These are phyloP conservation scores for Debaryomyces robertsiae DNA, from an alignment of 1,139 yeast species.

Conservation along the genomic window DNA sequence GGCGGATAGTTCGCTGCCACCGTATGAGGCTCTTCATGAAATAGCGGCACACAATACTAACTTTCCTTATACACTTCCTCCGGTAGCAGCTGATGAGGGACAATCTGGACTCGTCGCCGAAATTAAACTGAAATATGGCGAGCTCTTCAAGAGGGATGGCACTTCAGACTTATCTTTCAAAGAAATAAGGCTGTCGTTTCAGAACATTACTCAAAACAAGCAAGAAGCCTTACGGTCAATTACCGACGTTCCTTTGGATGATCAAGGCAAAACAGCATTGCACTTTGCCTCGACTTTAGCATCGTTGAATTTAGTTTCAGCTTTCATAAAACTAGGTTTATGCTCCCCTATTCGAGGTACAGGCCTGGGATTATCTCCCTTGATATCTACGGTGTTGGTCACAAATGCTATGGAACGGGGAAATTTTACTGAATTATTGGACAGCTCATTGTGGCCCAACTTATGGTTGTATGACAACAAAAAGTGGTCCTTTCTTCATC, in stretches of 20 bases:
- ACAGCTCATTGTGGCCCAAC: conserved; percentile 40
- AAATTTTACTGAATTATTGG: conserved; percentile 37
- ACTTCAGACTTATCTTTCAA: conserved; percentile 34
- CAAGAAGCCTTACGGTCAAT: conserved; percentile 14
- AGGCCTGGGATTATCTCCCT: conserved; percentile 42
- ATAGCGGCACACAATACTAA: conserved; percentile 40
- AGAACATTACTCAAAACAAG: conserved; percentile 21
- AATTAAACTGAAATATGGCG: conserved; percentile 52
- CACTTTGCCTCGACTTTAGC: conserved; percentile 52
- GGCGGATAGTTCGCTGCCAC: neutral
- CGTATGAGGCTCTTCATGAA: conserved; percentile 19
- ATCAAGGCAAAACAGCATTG: conserved; percentile 47
- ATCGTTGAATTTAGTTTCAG: conserved; percentile 38
- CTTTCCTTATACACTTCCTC: conserved; percentile 57
- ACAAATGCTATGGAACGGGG: conserved; percentile 52
- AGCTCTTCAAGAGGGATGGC: conserved; percentile 48
- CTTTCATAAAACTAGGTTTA: conserved; percentile 39
- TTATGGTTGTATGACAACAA: conserved; percentile 40
- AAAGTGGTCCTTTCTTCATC: conserved; percentile 41
- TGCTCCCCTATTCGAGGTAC: conserved; percentile 49
- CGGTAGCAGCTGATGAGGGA: conserved; percentile 39
- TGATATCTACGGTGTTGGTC: conserved; percentile 43
- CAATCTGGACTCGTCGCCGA: conserved; percentile 47
- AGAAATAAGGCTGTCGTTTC: conserved; percentile 32
- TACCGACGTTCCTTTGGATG: conserved; percentile 45